Conservation (phyloP, 2,329 filamentous ascomycete species). For the Fonsecaea nubica region DNA sequence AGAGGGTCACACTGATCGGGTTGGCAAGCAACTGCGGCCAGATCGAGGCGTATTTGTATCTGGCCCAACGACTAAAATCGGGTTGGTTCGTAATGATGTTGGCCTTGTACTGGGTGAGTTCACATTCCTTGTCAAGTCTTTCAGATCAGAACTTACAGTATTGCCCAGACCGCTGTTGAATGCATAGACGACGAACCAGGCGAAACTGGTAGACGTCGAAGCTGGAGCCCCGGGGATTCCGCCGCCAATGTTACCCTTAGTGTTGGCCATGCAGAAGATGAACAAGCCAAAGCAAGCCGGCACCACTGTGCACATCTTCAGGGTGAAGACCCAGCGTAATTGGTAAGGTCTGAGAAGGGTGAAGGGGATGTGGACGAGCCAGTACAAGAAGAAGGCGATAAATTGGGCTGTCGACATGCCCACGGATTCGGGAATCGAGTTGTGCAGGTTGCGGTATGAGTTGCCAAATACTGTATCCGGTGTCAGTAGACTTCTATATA, state of each 20-base stretch:
- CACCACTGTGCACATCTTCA: slow-evolving; percentile 52
- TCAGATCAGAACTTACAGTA: slow-evolving; percentile 3
- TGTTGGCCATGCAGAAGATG: slow-evolving; percentile 52
- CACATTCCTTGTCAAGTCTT: not conserved
- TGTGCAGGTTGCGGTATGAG: slow-evolving; percentile 45
- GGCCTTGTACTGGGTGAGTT: not conserved
- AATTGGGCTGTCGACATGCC: slow-evolving; percentile 47
- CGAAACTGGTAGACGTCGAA: slow-evolving; percentile 20
- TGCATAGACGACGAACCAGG: slow-evolving; percentile 49
- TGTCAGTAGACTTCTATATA: not conserved
- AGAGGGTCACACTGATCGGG: slow-evolving; percentile 51
- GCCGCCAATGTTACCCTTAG: slow-evolving; percentile 45
- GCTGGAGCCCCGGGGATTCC: slow-evolving; percentile 34
- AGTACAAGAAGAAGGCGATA: slow-evolving; percentile 50
- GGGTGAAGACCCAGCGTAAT: slow-evolving; percentile 54
- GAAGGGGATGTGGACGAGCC: slow-evolving; percentile 52
- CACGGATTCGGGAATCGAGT: slow-evolving; percentile 44
- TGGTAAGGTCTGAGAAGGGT: slow-evolving; percentile 54
- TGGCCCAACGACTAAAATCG: slow-evolving; percentile 17
- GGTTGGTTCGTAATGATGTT: slow-evolving; percentile 17
- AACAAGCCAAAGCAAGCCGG: slow-evolving; percentile 49
- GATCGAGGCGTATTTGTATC: slow-evolving; percentile 7
- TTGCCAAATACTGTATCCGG: slow-evolving; percentile 44
- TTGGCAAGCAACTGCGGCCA: slow-evolving; percentile 44
- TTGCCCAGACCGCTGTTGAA: slow-evolving; percentile 21